Conservation (phyloP, 495 filamentous ascomycete genomes). For the Penicillium herquei region DNA sequence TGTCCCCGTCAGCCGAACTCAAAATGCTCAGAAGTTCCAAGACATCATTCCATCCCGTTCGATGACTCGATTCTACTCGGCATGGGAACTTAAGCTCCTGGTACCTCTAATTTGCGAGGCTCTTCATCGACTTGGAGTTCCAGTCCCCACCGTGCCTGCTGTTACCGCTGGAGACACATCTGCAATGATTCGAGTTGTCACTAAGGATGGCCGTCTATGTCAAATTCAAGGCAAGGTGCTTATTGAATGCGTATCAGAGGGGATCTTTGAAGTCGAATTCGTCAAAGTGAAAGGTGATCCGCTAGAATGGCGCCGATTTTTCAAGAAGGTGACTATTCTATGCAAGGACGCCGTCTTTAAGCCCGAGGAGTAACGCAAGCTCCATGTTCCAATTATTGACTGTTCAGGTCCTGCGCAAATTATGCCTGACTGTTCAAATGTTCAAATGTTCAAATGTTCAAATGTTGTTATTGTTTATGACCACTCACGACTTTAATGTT, state of each 20-base stretch:
- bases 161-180: constrained; percentile 45
- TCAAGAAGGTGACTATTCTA: constrained; percentile 83
- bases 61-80: constrained; percentile 88
- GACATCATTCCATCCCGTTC: constrained; percentile 83
- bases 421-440: background rate
- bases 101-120: constrained; percentile 77
- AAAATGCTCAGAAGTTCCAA: constrained; percentile 80
- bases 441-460: too few species aligned
- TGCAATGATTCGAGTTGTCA: constrained; percentile 68
- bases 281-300: constrained; percentile 95
- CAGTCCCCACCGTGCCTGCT: constrained; percentile 54
- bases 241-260: constrained; percentile 66
- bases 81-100: constrained; percentile 72
- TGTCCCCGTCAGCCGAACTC: constrained; percentile 79
- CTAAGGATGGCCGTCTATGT: constrained; percentile 76
- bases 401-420: background rate
- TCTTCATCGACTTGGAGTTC: constrained; percentile 78
- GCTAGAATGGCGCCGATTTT: constrained; percentile 94
- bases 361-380: constrained; percentile 32
- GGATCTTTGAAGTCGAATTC: constrained; percentile 81
- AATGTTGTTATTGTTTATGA: background rate
- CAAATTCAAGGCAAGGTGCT: constrained; percentile 79
- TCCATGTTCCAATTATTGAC: background rate
- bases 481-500: constrained; percentile 6
- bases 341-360: constrained; percentile 77